These are phyloP conservation scores for Penicillium sp. DNA, from an alignment of 2,329 filamentous ascomycete species.

Conservation along the genomic window DNA sequence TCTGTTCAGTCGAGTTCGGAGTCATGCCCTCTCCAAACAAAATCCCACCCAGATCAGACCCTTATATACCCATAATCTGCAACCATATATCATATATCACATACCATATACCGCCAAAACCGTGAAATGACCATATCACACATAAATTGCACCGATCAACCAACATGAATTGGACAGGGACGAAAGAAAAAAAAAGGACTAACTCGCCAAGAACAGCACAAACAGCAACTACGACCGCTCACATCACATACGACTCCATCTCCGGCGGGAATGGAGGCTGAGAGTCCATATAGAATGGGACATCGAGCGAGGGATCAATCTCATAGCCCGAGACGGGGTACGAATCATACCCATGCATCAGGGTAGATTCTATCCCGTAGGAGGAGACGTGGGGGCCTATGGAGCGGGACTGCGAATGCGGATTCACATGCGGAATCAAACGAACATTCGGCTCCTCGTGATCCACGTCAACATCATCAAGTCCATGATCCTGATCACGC, in stretches of 20 bases:
- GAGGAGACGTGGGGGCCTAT: neutral
- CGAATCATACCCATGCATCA: conserved; percentile 32
- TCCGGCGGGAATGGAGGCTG: conserved; percentile 35
- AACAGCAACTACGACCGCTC: conserved; percentile 28
- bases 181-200: conserved; percentile 5
- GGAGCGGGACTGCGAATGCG: neutral
- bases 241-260: conserved; percentile 39
- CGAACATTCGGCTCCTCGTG: neutral
- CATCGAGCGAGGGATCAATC: conserved; percentile 34
- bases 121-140: neutral
- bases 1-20: neutral
- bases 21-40: neutral
- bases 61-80: neutral
- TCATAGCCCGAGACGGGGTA: conserved; percentile 28
- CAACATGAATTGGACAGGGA: neutral
- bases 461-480: neutral
- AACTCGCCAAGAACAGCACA: conserved; percentile 7
- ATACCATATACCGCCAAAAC: no score
- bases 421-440: neutral
- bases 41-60: neutral
- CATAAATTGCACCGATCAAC: neutral
- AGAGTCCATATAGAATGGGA: conserved; percentile 32
- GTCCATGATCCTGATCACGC: neutral
- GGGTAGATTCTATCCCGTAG: conserved; percentile 25
- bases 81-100: no score